These are phyloP conservation scores for Rhododendron williamsianum DNA, from an alignment of 148 eudicot species.

Conservation along the genomic window DNA sequence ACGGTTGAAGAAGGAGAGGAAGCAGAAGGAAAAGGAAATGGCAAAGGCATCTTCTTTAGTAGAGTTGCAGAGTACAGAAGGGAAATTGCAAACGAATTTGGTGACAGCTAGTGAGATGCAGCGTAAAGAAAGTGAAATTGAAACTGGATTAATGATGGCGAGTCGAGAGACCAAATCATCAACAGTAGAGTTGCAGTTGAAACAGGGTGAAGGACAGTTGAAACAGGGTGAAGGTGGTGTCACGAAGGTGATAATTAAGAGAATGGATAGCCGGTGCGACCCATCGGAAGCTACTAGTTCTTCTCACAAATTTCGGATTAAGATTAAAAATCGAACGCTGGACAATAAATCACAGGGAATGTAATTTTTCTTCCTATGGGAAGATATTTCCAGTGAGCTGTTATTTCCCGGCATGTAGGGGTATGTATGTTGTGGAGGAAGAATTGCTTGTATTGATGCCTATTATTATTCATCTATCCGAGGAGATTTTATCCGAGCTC, in stretches of 20 bases:
- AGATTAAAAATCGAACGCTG: slow-evolving; percentile 50
- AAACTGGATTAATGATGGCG: slow-evolving; percentile 9
- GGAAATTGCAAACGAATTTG: slow-evolving; percentile 8
- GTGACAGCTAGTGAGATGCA: slow-evolving; percentile 10
- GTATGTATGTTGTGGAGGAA: background rate
- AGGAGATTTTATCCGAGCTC: too few species aligned
- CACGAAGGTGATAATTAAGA: slow-evolving; percentile 26
- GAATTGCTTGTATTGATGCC: background rate
- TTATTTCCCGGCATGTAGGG: background rate
- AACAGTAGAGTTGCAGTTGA: slow-evolving; percentile 12
- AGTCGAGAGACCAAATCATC: slow-evolving; percentile 9
- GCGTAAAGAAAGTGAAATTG: slow-evolving; percentile 7
- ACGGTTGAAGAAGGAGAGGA: slow-evolving; percentile 81
- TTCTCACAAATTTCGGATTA: slow-evolving; percentile 64
- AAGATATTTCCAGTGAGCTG: background rate
- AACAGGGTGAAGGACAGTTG: slow-evolving; percentile 20
- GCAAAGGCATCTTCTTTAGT: slow-evolving; percentile 10
- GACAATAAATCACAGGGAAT: slow-evolving; percentile 25
- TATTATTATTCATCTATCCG: background rate
- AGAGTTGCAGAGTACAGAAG: slow-evolving; percentile 16
- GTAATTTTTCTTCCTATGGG: background rate
- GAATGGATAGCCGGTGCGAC: slow-evolving; percentile 25
- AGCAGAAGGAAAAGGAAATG: slow-evolving; percentile 36
- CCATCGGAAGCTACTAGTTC: slow-evolving; percentile 38
- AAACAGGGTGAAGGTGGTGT: slow-evolving; percentile 24